Percentiles rank a stretch among this genome's conserved stretches.
Conservation (phyloP, 345 rosid species). For the Gossypium turneri region DNA sequence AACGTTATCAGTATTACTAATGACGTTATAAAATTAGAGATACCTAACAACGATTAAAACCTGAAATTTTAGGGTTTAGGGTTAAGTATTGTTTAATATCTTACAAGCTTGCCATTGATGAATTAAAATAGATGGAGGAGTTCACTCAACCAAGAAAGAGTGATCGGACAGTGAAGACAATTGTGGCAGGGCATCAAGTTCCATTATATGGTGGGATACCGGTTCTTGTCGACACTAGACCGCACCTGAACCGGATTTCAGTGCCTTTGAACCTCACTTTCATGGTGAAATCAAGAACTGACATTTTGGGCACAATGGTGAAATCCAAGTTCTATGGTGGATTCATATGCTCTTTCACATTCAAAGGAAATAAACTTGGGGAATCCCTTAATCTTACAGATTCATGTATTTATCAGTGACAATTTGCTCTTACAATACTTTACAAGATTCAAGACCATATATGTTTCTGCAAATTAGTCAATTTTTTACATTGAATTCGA, state of each 20-base stretch:
- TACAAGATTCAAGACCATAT: too few relatives aligned
- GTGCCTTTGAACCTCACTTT: slow-evolving; percentile 79
- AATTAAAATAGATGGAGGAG: slow-evolving; percentile 53
- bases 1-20: too few relatives aligned
- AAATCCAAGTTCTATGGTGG: slow-evolving; percentile 50
- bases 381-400: slow-evolving; percentile 43
- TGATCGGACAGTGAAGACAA: slow-evolving; percentile 30
- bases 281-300: slow-evolving; percentile 64
- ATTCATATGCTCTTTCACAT: slow-evolving; percentile 56
- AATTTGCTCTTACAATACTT: too few relatives aligned
- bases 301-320: slow-evolving; percentile 67
- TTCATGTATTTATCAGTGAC: slow-evolving; percentile 44
- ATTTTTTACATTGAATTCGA: too few relatives aligned
- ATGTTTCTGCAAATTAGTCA: too few relatives aligned
- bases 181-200: slow-evolving; percentile 68
- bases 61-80: too few relatives aligned
- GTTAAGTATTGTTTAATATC: neutral
- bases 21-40: too few relatives aligned
- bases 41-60: too few relatives aligned
- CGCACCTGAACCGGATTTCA: slow-evolving; percentile 34
- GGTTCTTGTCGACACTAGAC: slow-evolving; percentile 27
- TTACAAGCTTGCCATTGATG: neutral
- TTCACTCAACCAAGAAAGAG: slow-evolving; percentile 60
- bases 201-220: slow-evolving; percentile 80
- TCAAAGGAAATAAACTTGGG: slow-evolving; percentile 55